Conservation (phyloP, 495 filamentous ascomycete genomes). For the Evernia prunastri region DNA sequence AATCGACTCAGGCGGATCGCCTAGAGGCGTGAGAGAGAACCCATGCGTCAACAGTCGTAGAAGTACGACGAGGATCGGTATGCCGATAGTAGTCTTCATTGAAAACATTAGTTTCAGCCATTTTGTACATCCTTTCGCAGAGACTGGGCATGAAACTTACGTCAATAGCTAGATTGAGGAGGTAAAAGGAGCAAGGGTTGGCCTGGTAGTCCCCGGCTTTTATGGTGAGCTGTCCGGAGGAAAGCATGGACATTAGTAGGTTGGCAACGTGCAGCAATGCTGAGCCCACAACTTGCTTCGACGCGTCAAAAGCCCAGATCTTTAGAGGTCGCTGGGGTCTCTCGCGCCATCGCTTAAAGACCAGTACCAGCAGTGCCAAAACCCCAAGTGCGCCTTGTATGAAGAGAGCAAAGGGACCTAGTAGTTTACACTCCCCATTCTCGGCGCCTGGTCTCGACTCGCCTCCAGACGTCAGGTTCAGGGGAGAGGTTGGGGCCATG, state of each 20-base stretch:
- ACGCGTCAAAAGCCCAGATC: constrained; percentile 95
- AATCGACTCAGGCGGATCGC: constrained; percentile 76
- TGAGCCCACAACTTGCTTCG: constrained; percentile 95
- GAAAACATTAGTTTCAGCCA: constrained; percentile 7
- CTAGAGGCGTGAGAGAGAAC: constrained; percentile 71
- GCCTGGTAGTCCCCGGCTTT: constrained; percentile 57
- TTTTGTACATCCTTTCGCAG: not conserved
- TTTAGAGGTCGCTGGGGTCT: constrained; percentile 83
- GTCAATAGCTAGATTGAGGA: constrained; percentile 90
- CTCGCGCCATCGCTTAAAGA: constrained; percentile 91
- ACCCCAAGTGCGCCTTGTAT: constrained; percentile 83
- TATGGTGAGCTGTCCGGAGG: constrained; percentile 64
- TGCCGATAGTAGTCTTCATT: constrained; percentile 71
- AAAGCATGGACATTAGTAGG: constrained; percentile 91
- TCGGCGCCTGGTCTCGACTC: constrained; percentile 28
- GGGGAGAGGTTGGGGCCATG: constrained; percentile 11
- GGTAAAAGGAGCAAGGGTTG: constrained; percentile 94
- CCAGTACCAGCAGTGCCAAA: constrained; percentile 74
- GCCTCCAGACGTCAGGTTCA: constrained; percentile 22
- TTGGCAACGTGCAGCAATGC: constrained; percentile 86
- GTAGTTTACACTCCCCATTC: constrained; percentile 68
- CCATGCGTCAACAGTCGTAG: constrained; percentile 66
- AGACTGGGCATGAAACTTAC: constrained; percentile 49
- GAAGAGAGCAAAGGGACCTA: constrained; percentile 81
- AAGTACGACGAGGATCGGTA: constrained; percentile 84